phyloP scores from a whole-genome alignment of 768 basidiomycete species.

The Phlebiopsis flavidoalba region DNA sequence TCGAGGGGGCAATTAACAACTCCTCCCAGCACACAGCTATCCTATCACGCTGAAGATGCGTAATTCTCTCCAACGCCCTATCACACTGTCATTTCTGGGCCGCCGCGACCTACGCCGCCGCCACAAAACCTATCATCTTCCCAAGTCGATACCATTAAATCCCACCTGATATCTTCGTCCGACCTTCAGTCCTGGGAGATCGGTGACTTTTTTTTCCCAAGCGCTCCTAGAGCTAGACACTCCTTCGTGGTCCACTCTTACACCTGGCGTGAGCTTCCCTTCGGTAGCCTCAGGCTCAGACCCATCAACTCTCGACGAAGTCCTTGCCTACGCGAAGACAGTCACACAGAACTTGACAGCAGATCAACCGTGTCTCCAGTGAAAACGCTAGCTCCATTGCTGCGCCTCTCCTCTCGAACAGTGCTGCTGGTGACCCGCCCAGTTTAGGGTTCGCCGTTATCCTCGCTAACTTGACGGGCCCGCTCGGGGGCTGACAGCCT shows the following conservation, averaged over 20 bases:
- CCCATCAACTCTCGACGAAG: constrained; percentile 41
- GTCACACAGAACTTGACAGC: constrained; percentile 44
- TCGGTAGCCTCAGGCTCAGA: constrained; percentile 16
- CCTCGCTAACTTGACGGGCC: constrained; percentile 52
- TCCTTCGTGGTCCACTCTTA: constrained; percentile 38
- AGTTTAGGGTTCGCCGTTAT: constrained; percentile 71
- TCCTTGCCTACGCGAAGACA: constrained; percentile 48
- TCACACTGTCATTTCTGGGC: not conserved
- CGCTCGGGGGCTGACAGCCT: constrained; percentile 30
- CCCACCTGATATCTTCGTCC: constrained; percentile 15
- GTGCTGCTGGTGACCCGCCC: constrained; percentile 73
- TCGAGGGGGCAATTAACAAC: not conserved
- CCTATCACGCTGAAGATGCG: not conserved
- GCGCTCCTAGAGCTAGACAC: constrained; percentile 47
- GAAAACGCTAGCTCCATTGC: constrained; percentile 31
- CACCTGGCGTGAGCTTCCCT: constrained; percentile 24
- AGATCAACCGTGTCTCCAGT: constrained; percentile 33
- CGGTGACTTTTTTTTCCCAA: constrained; percentile 43
- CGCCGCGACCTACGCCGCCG: not conserved
- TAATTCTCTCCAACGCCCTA: not conserved
- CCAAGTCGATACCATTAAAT: not conserved
- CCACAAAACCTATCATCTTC: not conserved
- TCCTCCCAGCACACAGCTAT: not conserved
- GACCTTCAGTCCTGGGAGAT: constrained; percentile 48
- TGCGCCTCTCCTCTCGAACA: constrained; percentile 50